phyloP scores from a whole-genome alignment of 2,329 filamentous ascomycete genomes.

The Colletotrichum echinochloae region DNA sequence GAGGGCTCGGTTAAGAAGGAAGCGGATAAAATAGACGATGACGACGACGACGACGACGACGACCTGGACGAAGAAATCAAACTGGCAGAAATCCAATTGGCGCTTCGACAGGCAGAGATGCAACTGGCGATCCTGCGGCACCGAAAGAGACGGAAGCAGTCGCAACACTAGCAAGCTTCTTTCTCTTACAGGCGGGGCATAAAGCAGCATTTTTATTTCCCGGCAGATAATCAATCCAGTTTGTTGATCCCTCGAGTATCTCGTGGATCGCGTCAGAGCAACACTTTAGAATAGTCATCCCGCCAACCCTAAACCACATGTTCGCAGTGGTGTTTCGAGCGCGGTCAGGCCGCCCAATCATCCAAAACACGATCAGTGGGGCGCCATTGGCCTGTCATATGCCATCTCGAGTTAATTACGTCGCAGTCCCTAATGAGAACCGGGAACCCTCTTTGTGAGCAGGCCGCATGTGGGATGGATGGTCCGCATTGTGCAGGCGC shows the following conservation, averaged over 20 bases:
- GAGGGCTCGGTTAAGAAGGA: too few species aligned
- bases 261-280: neutral
- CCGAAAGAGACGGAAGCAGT: neutral
- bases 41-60: neutral
- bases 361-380: neutral
- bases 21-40: neutral
- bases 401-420: neutral
- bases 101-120: neutral
- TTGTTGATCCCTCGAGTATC: neutral
- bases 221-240: neutral
- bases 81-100: neutral
- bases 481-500: neutral
- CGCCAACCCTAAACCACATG: neutral
- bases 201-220: neutral
- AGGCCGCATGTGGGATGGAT: neutral
- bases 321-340: neutral
- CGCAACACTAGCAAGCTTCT: neutral
- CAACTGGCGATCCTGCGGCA: neutral
- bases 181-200: accelerated
- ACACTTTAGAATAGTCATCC: too few species aligned
- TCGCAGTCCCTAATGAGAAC: too few species aligned
- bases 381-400: neutral
- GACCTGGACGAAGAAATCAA: neutral
- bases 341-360: neutral
- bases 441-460: neutral